These are phyloP conservation scores for Trichophyton verrucosum DNA, from an alignment of 2,329 filamentous ascomycete species.

Conservation along the genomic window DNA sequence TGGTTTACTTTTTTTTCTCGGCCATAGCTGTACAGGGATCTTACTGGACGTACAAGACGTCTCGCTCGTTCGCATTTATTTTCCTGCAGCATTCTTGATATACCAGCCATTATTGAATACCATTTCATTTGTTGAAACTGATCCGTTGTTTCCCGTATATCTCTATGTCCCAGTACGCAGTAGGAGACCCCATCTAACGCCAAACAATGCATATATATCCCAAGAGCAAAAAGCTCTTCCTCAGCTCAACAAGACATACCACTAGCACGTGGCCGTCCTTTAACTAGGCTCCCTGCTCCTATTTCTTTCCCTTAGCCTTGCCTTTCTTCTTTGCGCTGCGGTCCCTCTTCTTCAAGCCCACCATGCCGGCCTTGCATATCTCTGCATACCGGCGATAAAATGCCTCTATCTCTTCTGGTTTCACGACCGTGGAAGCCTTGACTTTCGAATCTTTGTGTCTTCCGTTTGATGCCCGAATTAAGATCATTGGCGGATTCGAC, in stretches of 20 bases:
- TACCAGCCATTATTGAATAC: neutral
- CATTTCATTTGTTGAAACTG: neutral
- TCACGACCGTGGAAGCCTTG: slow-evolving; percentile 74
- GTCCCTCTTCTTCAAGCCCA: slow-evolving; percentile 81
- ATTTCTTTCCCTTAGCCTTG: slow-evolving; percentile 61
- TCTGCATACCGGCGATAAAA: slow-evolving; percentile 86
- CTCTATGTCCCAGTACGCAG: neutral
- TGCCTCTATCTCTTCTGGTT: slow-evolving; percentile 58
- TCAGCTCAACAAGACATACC: neutral
- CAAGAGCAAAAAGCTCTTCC: neutral
- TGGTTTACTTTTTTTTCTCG: neutral
- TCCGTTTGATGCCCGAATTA: slow-evolving; percentile 77
- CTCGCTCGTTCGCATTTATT: neutral
- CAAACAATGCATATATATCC: slow-evolving; percentile 6
- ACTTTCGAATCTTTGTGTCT: slow-evolving; percentile 53
- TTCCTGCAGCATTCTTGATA: neutral
- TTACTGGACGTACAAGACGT: neutral
- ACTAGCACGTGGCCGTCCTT: neutral
- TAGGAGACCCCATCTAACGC: slow-evolving; percentile 4
- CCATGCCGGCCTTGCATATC: slow-evolving; percentile 80
- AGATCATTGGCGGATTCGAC: slow-evolving; percentile 49
- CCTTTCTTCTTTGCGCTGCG: slow-evolving; percentile 73
- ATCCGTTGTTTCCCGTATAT: neutral
- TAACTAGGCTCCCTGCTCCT: neutral
- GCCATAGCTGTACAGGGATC: neutral